A percentile compares a stretch with the other conserved stretches of the same genome.
Conservation (phyloP, 257 asterid species). For the Coffea eugenioides region DNA sequence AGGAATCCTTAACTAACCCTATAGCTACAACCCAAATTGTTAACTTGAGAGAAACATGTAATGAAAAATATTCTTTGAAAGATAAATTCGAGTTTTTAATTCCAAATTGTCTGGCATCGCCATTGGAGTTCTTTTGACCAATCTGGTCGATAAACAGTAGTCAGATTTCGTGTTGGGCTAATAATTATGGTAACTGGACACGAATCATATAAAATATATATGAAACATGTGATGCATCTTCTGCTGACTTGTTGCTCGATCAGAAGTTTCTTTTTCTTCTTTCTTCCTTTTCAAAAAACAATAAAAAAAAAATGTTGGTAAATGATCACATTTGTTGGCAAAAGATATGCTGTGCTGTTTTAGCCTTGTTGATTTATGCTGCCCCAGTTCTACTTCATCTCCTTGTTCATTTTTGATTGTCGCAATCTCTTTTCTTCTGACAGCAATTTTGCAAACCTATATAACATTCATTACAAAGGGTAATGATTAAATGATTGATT, state of each 20-base stretch:
- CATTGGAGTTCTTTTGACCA: background rate
- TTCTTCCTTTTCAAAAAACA: background rate
- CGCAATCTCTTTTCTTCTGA: slow-evolving; percentile 48
- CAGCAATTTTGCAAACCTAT: slow-evolving; percentile 55
- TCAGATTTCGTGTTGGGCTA: background rate
- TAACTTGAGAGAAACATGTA: background rate
- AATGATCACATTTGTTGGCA: background rate
- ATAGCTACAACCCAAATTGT: background rate
- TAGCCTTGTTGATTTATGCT: background rate
- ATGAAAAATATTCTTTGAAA: background rate
- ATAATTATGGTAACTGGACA: background rate
- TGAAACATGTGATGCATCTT: background rate
- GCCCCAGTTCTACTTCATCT: background rate
- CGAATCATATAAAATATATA: background rate
- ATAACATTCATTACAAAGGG: background rate
- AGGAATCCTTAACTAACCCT: background rate
- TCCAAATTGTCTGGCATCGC: background rate
- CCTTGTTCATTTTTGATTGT: slow-evolving; percentile 14
- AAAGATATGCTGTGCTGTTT: background rate
- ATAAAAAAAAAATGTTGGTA: background rate
- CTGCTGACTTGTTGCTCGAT: background rate
- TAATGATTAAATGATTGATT: too few species aligned
- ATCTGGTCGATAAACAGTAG: background rate
- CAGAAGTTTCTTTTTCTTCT: background rate
- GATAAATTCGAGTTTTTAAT: background rate